Percentiles rank a stretch among this genome's conserved stretches.
These are phyloP conservation scores for Ilex paraguariensis DNA, from an alignment of 305 asterid genomes.

Conservation along the genomic window DNA sequence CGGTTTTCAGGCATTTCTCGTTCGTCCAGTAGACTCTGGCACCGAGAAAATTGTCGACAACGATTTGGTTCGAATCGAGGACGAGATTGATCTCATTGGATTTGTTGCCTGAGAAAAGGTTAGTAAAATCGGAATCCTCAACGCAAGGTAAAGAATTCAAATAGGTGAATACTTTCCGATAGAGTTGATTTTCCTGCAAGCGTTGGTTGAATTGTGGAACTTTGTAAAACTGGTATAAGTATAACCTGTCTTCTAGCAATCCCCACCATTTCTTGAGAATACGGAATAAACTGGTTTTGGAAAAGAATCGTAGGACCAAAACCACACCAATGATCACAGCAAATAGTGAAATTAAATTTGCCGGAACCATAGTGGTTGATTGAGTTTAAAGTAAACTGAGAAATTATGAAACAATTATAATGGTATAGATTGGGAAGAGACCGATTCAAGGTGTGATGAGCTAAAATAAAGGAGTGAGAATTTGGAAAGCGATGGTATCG, in stretches of 20 bases:
- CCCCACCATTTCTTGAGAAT: slow-evolving; percentile 40
- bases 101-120: slow-evolving; percentile 62
- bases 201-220: slow-evolving; percentile 79
- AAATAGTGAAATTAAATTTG: not conserved
- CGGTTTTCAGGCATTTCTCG: slow-evolving; percentile 26
- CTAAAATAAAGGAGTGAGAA: too few species aligned
- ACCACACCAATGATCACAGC: slow-evolving; percentile 36
- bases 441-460: too few species aligned
- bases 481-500: too few species aligned
- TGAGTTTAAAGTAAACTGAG: slow-evolving; percentile 6
- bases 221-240: slow-evolving; percentile 66
- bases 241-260: slow-evolving; percentile 41
- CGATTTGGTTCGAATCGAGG: slow-evolving; percentile 50
- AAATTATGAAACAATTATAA: not conserved
- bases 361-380: not conserved
- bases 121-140: slow-evolving; percentile 77
- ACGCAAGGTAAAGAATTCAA: slow-evolving; percentile 69
- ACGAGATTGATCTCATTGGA: slow-evolving; percentile 57
- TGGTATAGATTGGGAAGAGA: slow-evolving; percentile 8
- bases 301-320: slow-evolving; percentile 31
- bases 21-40: slow-evolving; percentile 63
- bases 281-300: slow-evolving; percentile 40
- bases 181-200: slow-evolving; percentile 85
- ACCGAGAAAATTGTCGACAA: slow-evolving; percentile 59
- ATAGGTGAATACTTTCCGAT: slow-evolving; percentile 50